Base-by-base conservation (phyloP, 495 filamentous ascomycete genomes). In the Talaromyces nanjingensis region DNA sequence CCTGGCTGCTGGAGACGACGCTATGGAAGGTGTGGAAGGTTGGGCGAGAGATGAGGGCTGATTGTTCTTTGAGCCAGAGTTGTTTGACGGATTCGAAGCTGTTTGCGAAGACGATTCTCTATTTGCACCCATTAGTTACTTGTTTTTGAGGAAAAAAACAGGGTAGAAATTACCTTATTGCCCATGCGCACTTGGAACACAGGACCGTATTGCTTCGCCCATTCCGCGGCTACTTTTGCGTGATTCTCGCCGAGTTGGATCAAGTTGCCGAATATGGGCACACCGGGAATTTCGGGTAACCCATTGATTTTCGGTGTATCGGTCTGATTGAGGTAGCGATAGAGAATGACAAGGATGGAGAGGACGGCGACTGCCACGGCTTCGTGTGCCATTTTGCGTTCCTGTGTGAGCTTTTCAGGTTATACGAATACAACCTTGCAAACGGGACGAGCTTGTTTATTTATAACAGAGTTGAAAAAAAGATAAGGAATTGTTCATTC, bases 21-120 rank as follows among this genome's bases (percentile, higher is more conserved):
- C 78, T 86, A 68, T 91, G 88, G 77, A 90, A 90, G 1, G 87
- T 89, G 69, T 89, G 86, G 61, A 89, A 84, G 0, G 78, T 88
- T 0, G 88, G 88, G 6, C 88, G 81, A 3, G 86, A 89, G 67
- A 89, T 88, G 29, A 90, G 77, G n/a, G 86, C 83, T 0, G 85
- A 86, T 68, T 87, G 85, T 63, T 91, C 87, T 52, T 84, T 88
- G 66, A 90, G 86, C 86, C 87, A 91, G 5, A 91, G 74, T 57
- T 88, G 81, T 29, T 82, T 79, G 24, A 89, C 86, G 1, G 86
- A 83, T 33, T 87, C 86, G 65, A 89, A 87, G 52, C 82, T 84
- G 70, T 91, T 91, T 56, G 87, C 86, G 66, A 89, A 87, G 0
- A 91, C 77, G 55, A 90, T 85, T 53, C 87, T 78, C 81, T 87